Conservation (phyloP, 495 filamentous ascomycete genomes). For the Saxophila tyrrhenica region DNA sequence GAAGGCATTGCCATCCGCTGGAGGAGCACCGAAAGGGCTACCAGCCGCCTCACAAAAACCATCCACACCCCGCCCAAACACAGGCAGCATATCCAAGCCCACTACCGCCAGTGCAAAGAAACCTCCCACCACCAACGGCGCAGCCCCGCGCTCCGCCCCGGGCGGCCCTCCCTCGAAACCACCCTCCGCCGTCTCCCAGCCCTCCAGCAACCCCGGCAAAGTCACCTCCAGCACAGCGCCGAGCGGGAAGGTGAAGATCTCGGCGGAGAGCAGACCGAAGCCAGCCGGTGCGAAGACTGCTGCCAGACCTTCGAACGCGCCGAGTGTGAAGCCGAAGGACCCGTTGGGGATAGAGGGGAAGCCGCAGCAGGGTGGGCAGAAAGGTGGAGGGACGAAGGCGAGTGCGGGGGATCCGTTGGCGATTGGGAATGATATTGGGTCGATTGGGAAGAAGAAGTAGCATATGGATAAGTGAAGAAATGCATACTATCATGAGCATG, state of each 20-base stretch:
- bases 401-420: background rate
- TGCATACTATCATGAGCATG: background rate
- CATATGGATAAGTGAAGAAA: background rate
- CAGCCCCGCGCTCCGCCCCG: background rate
- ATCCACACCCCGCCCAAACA: slow-evolving; percentile 3
- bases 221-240: background rate
- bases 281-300: background rate
- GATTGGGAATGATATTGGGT: background rate
- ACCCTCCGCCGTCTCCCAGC: background rate
- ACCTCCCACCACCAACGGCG: background rate
- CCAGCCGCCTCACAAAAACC: slow-evolving; percentile 2
- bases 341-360: background rate
- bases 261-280: slow-evolving; percentile 14
- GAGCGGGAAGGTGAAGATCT: slow-evolving; percentile 11
- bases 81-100: slow-evolving; percentile 1
- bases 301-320: background rate
- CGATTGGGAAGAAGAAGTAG: slow-evolving; percentile 1
- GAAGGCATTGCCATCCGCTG: slow-evolving; percentile 8
- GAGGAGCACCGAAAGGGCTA: slow-evolving; percentile 1
- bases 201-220: background rate
- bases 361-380: background rate
- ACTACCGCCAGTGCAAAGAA: background rate
- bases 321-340: background rate
- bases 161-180: background rate
- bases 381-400: background rate